Base-by-base conservation (phyloP, 78 protist species). In the Tieghemostelium lacteum region DNA sequence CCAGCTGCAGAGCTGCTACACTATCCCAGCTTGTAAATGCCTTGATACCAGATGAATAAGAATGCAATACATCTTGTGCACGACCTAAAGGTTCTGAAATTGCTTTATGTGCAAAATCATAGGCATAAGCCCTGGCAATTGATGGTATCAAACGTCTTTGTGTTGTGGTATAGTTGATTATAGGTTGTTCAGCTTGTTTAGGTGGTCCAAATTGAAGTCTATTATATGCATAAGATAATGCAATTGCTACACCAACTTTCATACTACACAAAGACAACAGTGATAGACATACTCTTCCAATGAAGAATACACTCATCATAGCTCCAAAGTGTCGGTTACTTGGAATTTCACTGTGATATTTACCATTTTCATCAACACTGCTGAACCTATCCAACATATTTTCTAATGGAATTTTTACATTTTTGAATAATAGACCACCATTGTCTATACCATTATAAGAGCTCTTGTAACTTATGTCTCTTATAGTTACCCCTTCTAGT, bases 21-120 rank as follows among this genome's bases (percentile, higher is more conserved):
- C 92, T 36, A 14, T 71, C 58, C 94, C 73, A 49, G 17, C 96
- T 78, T 26, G 77, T 28, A 8, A 87, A 20, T 10, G 96, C 93
- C 58, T 97, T 97, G 70, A 97, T 72, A 22, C 97, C 91, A 36
- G 62, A 37, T 0, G 78, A 67, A 36, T 69, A 83, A 2, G 70
- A 55, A 45, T 83, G 91, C 42, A 69, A 24, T 3, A 69, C 50
- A n/a, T 83, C 91, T 54, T 52, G 40, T 29, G 76, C 31, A 12
- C 39, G 36, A 0, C 54, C 39, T 42, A 37, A 2, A 17, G 16
- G n/a, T 0, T 20, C 29, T 17, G 50, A 10, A 28, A 67, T 66
- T 1, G 17, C 12, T n/a, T 83, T 83, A 26, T 83, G 91, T 2
- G 80, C 69, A 0, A 34, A 39, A 45, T 83, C 91, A 24, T 69